Conservation (phyloP, 176 grass and related monocot genomes). For the Rhynchospora breviuscula region DNA sequence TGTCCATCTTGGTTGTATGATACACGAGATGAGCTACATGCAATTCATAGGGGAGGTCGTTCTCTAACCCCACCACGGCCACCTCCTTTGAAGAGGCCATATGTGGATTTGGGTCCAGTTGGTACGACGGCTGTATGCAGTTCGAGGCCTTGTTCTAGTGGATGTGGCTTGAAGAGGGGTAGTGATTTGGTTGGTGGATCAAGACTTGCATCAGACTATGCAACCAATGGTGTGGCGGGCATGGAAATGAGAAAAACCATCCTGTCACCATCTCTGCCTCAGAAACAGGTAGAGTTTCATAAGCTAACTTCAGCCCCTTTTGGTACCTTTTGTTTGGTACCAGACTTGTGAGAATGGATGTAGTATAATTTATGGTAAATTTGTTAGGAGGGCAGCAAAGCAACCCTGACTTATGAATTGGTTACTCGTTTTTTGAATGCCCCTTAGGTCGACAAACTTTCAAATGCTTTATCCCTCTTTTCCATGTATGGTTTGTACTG, state of each 20-base stretch:
- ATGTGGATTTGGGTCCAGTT: background rate
- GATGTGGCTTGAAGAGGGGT: conserved; percentile 1
- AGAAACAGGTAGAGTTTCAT: background rate
- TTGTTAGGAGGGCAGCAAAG: background rate
- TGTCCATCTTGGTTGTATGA: conserved; percentile 3
- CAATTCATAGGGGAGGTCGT: background rate
- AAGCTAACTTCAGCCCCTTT: background rate
- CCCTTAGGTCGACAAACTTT: background rate
- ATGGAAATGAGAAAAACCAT: background rate
- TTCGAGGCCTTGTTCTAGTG: conserved; percentile 18
- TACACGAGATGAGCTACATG: background rate
- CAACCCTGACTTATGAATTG: background rate
- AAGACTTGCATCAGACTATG: background rate
- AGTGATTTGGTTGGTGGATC: conserved; percentile 16
- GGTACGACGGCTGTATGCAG: background rate
- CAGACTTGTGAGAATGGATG: background rate
- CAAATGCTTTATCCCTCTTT: background rate
- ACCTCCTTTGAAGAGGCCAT: background rate
- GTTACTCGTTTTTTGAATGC: background rate
- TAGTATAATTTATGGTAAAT: background rate
- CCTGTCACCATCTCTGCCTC: background rate
- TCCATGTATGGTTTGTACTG: background rate
- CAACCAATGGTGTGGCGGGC: background rate
- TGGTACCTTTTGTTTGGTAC: background rate
- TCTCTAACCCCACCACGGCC: background rate